phyloP scores from a whole-genome alignment of 495 filamentous ascomycete species.

The Rostrohypoxylon terebratum region DNA sequence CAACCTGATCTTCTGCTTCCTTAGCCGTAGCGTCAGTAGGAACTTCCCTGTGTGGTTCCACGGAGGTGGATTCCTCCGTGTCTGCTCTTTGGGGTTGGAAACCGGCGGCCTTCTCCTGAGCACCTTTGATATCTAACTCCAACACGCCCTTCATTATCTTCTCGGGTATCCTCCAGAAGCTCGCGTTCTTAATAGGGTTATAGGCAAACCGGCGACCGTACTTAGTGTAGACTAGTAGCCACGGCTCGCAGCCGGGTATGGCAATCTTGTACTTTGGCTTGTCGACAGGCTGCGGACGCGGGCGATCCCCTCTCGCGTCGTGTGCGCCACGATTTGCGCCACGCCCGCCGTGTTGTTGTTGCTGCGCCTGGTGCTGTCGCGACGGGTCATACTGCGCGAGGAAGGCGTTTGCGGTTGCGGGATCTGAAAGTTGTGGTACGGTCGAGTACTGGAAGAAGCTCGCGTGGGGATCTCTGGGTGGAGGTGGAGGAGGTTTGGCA shows the following conservation, averaged over 20 bases:
- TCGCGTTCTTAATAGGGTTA: slow-evolving; percentile 83
- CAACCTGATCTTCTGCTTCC: slow-evolving; percentile 48
- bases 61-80: slow-evolving; percentile 10
- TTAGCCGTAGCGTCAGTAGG: slow-evolving; percentile 29
- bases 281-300: slow-evolving; percentile 75
- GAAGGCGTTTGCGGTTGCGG: slow-evolving; percentile 58
- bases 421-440: slow-evolving; percentile 61
- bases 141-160: slow-evolving; percentile 84
- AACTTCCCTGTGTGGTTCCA: slow-evolving; percentile 9
- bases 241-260: slow-evolving; percentile 87
- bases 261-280: slow-evolving; percentile 81
- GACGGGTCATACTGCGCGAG: slow-evolving; percentile 58
- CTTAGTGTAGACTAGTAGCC: slow-evolving; percentile 92
- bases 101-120: slow-evolving; percentile 61
- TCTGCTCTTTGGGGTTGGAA: slow-evolving; percentile 34
- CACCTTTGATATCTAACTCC: slow-evolving; percentile 71
- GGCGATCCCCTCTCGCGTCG: slow-evolving; percentile 65
- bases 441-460: slow-evolving; percentile 60
- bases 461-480: slow-evolving; percentile 49
- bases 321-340: slow-evolving; percentile 52
- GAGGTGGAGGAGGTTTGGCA: slow-evolving; percentile 19
- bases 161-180: slow-evolving; percentile 91
- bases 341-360: slow-evolving; percentile 49
- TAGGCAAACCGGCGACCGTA: slow-evolving; percentile 88
- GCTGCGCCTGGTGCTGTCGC: slow-evolving; percentile 43